Evolutionary conservation across 331 rosid species (phyloP), one percentile per base, ranked within the genome.

Genomic region (Arachis monticola): DNA sequence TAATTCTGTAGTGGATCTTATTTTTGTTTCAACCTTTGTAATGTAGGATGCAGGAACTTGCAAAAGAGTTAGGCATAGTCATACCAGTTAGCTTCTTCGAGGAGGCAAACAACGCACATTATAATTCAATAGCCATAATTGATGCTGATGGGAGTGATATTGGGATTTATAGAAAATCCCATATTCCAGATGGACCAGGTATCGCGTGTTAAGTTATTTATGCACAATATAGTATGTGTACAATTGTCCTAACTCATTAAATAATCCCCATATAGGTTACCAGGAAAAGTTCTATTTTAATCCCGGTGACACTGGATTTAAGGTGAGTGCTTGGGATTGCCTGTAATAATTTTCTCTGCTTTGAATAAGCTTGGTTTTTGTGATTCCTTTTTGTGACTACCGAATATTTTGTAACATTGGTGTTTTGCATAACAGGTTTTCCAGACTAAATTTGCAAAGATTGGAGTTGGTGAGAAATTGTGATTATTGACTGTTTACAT

Each of bases 141-240:
- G 96, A 92, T 86, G 97, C 96, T 72, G 97, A 95, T 80, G 97
- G 99, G 58, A 65, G 88, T 76, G 97, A 92, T 83, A 97, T 95
- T 79, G 97, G 99, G 75, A 79, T 95, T 69, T 95, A 95, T 80
- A 90, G 99, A 79, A 95, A 95, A 84, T 88, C 99, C 47, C 99
- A 95, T 84, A 95, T 92, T 69, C 99, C 97, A 57, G 99, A 95
- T 76, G 96, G 97, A 82, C 93, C 99, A 27, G 97, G 99, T 88
- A 78, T 77, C 77, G 38, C 42, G 60, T 76, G 48, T 55, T 65
- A 52, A 10, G 61, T 62, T 31, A 73, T 22, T 57, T 70, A 73
- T 38, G n/a, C 8, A 50, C 14, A n/a, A 46, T 45, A 52, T 78
- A n/a, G 44, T 14, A 48, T 65, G 46, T 60, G 5, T 46, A 35